Base-by-base conservation (phyloP, 768 basidiomycete species). In the Tylopilus balloui region DNA sequence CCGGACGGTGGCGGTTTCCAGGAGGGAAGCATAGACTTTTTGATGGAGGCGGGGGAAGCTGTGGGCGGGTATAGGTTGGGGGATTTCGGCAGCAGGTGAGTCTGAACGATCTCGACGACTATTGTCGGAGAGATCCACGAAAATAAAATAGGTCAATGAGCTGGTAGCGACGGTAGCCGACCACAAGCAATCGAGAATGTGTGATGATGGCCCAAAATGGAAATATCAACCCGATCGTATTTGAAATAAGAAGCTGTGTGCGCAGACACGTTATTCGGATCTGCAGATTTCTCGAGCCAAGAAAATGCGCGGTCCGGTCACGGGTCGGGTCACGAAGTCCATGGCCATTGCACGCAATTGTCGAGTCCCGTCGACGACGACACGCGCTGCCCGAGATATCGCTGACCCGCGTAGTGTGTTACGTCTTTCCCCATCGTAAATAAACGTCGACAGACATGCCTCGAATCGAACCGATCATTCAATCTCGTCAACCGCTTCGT, bases 191-290 rank as follows among this genome's bases (percentile, higher is more conserved):
- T 8, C 13, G 15, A n/a, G 15, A 32, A 7, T 32, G 34, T 17
- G n/a, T 6, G n/a, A 34, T n/a, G n/a, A 19, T 10, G 11, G 32
- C 57, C 29, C 5, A 27, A 52, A 54, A 48, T 42, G 48, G 61
- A 17, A 44, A 45, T 56, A 20, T 27, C 34, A 52, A 32, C 28
- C 57, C 55, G 44, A 25, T 14, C 6, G 19, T 20, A 69, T 67
- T 67, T 59, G 55, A 65, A 69, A 69, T 67, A 40, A 44, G 65
- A 67, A 67, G 63, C 48, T 31, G 53, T 34, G 54, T 47, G 47
- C 17, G n/a, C 25, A 6, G 45, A 62, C 57, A 63, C 52, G 61
- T 65, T 66, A 60, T 56, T 54, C 63, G 57, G 65, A 66, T 66
- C 65, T 66, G 59, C 65, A 65, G 61, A 67, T 66, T 46, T 35